Base-by-base conservation (phyloP, 2,329 filamentous ascomycete genomes). In the Cladobotryum protrusum region DNA sequence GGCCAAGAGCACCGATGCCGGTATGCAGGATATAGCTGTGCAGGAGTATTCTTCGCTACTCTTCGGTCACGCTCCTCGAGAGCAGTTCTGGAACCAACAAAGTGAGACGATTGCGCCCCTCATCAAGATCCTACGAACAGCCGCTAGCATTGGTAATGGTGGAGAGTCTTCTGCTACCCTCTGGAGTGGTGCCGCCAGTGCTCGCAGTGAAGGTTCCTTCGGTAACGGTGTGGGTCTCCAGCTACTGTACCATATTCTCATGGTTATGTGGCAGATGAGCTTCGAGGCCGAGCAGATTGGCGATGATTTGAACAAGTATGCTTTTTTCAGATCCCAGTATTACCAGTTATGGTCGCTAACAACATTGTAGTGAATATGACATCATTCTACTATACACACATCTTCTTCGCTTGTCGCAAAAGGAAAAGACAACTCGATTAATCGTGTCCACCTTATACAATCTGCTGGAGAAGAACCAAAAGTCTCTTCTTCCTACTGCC, bases 361-460 rank as follows among this genome's bases (percentile, higher is more conserved):
- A 52, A 14, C 11, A 6, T 7, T n/a, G 18, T 57, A 95, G 91
- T 59, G 91, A 96, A 69, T 89, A 96, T 70, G 91, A 97, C 63
- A 86, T 97, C 58, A 79, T 97, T 55, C 79, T 90, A 43, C 81
- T 97, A 41, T 96, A 96, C 68, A 90, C 88, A n/a, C 87, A 95
- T 57, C 83, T 99, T 35, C 77, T 99, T 49, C 86, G 90, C 48
- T 76, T 96, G 39, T 97, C 93, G 2, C 91, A 92, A 41, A 99
- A 99, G 69, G 93, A 97, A 67, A 99, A 99, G 77, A 97, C 92
- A 1, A 97, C 92, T 1, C 85, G 93, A 29, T 79, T 99, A 48
- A 81, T 96, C 42, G 78, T 97, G 41, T 90, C 90, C 9, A 96
- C 92, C 7, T 79, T 99, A 37, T 81, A 86, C 66, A 97, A 96